phyloP scores from a whole-genome alignment of 352 stramenopile species.

The Labyrinthula sp. region DNA sequence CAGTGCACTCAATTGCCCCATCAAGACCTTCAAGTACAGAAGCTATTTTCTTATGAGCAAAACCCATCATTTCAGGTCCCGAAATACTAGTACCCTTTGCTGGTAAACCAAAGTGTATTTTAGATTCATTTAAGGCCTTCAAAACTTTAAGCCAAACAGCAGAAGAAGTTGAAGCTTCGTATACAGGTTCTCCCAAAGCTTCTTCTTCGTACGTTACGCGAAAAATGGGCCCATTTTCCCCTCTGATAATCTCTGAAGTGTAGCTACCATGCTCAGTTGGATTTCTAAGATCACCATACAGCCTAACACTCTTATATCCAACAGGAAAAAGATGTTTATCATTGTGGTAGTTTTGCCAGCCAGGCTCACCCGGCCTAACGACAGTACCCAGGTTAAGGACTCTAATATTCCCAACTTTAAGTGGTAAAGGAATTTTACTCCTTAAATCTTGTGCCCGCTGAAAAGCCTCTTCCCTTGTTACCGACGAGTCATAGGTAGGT shows the following conservation, averaged over 20 bases:
- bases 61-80: conserved; percentile 25
- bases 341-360: conserved; percentile 14
- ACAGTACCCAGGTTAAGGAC: conserved; percentile 13
- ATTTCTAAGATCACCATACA: conserved; percentile 5
- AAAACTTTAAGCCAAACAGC: conserved; percentile 13
- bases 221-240: conserved; percentile 10
- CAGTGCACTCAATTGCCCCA: conserved; percentile 8
- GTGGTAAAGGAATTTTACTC: neutral
- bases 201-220: conserved; percentile 8
- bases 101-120: conserved; percentile 4
- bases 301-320: conserved; percentile 4
- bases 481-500: conserved; percentile 11
- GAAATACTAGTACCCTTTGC: conserved; percentile 6
- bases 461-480: conserved; percentile 9
- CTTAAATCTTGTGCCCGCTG: conserved; percentile 1
- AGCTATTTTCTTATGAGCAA: conserved; percentile 21
- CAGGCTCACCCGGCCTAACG: too few species aligned
- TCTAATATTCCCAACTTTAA: conserved; percentile 17
- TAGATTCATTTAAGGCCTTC: conserved; percentile 6
- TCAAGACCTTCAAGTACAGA: conserved; percentile 20
- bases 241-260: conserved; percentile 19
- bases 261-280: conserved; percentile 17
- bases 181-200: conserved; percentile 12
- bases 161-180: conserved; percentile 12
- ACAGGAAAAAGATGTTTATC: conserved; percentile 20